Evolutionary conservation across 371 early-diverging fungal genomes (phyloP), one percentile per base, ranked within the genome.

Genomic region (Apophysomyces ossiformis): DNA sequence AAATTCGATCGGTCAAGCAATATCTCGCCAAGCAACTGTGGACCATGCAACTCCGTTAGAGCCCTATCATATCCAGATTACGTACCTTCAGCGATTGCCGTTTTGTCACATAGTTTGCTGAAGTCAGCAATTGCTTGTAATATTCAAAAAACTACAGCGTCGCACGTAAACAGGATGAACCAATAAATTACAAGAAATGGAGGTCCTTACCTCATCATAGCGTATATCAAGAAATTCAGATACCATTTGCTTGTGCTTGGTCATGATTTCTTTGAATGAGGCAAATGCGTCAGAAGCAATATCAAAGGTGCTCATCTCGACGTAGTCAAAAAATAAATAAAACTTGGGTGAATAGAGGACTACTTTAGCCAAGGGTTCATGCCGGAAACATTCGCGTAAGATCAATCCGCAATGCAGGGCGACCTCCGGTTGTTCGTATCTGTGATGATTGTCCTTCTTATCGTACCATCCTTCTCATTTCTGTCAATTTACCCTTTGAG

Each of bases 221-320:
- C 93, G 90, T 26, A 72, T 74, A 36, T 87, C 90, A 69, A 98
- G 78, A 73, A 96, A 98, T 32, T 89, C 87, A 39, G 95, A 92
- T 4, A 96, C 96, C 69, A 95, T 76, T 15, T 85, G 76, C 76
- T 96, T 97, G 80, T 96, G 96, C 67, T 90, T 88, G 56, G 96
- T 95, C 70, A 97, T 77, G 13, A 94, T 82, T 72, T 97, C 98
- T 79, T 95, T 95, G 78, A 97, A 96, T 43, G 95, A 96, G 37
- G 94, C 95, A 79, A 97, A 98, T 0, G 98, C 97, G 75, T 98
- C 98, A 41, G 92, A 92, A 21, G 97, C 95, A 56, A 96, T 92
- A 81, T 98, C 98, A 85, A 97, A 98, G 4, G 95, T 97, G 63
- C 92, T 88, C 72, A 92, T 85, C 78, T 97, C 96, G 7, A 96